Evolutionary conservation across 805 yeast genomes (phyloP).

Genomic region (Pichia scutulata): DNA sequence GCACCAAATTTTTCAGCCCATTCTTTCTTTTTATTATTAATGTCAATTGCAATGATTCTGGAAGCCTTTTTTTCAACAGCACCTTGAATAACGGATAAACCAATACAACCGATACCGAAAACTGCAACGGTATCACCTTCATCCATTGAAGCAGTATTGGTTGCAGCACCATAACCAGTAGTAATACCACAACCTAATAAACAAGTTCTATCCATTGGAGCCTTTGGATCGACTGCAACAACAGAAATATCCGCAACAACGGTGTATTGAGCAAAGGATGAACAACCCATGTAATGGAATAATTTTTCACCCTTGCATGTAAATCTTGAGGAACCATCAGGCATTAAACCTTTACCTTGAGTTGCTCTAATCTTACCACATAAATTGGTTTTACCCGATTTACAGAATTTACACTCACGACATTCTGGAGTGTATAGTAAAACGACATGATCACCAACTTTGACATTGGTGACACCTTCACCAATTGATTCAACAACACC

Average conservation of each 20-base stretch:
- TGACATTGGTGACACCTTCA: constrained; percentile 84
- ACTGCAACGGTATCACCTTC: constrained; percentile 92
- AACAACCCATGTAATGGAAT: constrained; percentile 96
- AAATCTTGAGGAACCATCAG: constrained; percentile 94
- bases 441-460: constrained; percentile 89
- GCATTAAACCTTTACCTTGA: constrained; percentile 98
- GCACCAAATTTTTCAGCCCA: constrained; percentile 93
- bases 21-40: constrained; percentile 73
- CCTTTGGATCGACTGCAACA: constrained; percentile 80
- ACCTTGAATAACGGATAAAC: constrained; percentile 94
- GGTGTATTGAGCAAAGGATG: constrained; percentile 94
- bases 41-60: constrained; percentile 77
- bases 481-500: constrained; percentile 95
- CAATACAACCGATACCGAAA: constrained; percentile 97
- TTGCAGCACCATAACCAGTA: constrained; percentile 97
- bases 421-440: constrained; percentile 97
- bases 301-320: constrained; percentile 76
- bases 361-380: constrained; percentile 95
- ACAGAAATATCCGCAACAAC: constrained; percentile 97
- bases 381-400: constrained; percentile 90
- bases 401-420: constrained; percentile 89
- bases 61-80: constrained; percentile 78
- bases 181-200: constrained; percentile 97
- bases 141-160: constrained; percentile 84
- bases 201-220: constrained; percentile 81